Conservation (phyloP, 2,329 filamentous ascomycete species). For the Monosporascus sp. region DNA sequence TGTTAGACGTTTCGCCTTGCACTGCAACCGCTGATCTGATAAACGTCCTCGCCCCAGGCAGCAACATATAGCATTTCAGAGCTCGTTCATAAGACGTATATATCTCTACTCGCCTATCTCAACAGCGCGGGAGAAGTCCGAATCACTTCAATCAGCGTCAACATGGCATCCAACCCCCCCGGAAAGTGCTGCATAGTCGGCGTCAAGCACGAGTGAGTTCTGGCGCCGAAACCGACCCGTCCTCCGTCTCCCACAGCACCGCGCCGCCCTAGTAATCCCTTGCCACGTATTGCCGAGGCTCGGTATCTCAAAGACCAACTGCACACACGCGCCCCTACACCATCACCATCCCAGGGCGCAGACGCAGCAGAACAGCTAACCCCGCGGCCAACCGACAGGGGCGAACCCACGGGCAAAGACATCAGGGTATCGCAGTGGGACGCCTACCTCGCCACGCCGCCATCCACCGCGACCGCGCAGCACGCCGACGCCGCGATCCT, state of each 20-base stretch:
- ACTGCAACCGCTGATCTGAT: no score
- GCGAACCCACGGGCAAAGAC: conserved; percentile 40
- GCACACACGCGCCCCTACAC: neutral
- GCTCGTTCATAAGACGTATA: no score
- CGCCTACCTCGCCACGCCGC: conserved; percentile 46
- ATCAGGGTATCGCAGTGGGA: conserved; percentile 43
- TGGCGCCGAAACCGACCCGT: neutral
- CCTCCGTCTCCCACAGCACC: neutral
- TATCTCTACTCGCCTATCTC: neutral
- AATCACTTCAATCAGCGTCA: no score
- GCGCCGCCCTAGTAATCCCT: neutral
- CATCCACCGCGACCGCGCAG: conserved; percentile 28
- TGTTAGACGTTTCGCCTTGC: no score
- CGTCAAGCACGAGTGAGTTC: conserved; percentile 47
- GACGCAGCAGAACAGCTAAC: neutral
- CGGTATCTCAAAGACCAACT: neutral
- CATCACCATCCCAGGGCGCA: neutral
- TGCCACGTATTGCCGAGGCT: neutral
- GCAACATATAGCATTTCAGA: no score
- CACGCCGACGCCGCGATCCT: conserved; percentile 40
- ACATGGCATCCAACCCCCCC: conserved; percentile 51
- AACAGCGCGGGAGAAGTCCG: no score
- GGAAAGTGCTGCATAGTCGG: conserved; percentile 48
- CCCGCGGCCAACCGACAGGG: conserved; percentile 30
- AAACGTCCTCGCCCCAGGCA: no score